Conservation (phyloP, 148 eudicot species). For the Camellia japonica region DNA sequence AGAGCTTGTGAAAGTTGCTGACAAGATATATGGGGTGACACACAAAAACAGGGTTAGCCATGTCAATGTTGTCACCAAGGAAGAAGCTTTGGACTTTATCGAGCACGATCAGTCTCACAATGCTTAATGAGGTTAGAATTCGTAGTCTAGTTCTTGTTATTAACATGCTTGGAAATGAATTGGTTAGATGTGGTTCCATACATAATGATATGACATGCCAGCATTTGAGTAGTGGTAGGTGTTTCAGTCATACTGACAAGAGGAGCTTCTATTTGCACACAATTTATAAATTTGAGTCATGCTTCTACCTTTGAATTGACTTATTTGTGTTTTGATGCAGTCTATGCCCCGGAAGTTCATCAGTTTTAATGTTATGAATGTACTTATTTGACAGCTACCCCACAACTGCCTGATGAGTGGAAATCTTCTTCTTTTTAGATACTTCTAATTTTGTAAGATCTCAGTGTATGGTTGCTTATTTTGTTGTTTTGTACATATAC, state of each 20-base stretch:
- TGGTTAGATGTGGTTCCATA: slow-evolving; percentile 14
- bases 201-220: background rate
- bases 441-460: background rate
- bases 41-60: slow-evolving; percentile 87
- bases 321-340: background rate
- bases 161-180: background rate
- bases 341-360: background rate
- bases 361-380: background rate
- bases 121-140: slow-evolving; percentile 31
- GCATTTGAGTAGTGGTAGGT: background rate
- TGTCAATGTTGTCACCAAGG: slow-evolving; percentile 68
- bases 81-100: slow-evolving; percentile 82
- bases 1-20: slow-evolving; percentile 96
- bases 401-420: background rate
- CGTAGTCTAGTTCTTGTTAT: background rate
- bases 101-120: slow-evolving; percentile 86
- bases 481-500: too few relatives aligned
- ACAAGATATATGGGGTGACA: slow-evolving; percentile 86
- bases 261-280: background rate
- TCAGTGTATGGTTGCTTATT: too few relatives aligned
- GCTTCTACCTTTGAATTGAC: too few relatives aligned
- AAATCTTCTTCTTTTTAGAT: slow-evolving; percentile 2
- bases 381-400: background rate
- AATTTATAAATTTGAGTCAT: background rate
- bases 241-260: background rate